Base-by-base conservation (phyloP, 371 early-diverging fungal genomes). In the Lichtheimia ornata region DNA sequence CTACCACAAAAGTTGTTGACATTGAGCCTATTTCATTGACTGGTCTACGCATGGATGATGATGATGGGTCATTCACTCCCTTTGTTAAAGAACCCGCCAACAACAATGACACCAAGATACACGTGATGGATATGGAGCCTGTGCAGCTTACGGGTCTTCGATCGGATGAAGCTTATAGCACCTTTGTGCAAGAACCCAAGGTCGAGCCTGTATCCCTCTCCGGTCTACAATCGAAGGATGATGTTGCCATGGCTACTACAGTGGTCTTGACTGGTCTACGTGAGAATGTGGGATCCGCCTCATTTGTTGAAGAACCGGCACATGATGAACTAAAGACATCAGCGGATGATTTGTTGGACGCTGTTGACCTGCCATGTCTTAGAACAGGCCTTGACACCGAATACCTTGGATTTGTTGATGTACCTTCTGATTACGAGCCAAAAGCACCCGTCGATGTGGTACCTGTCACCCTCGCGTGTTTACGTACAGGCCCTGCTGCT, bases 31-130 rank as follows among this genome's bases (percentile, higher is more conserved):
- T 44, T 14, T 0, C 17, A 6, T 14, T 56, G 1, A 27, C 57
- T 42, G 45, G 57, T 15, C 25, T 56, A 15, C 44, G 40, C 14
- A 11, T 7, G 5, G 47, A 47, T n/a, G 44, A 43, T 14, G 44
- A 43, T 12, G 18, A 47, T n/a, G 47, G 47, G 1, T 47, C 47
- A n/a, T n/a, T 27, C 12, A 35, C 54, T n/a, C 2, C 17, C 3
- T 54, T 54, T 54, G 54, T 54, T 20, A 7, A 54, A 40, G 54
- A 25, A 6, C 54, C 54, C 9, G 12, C 11, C 5, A 3, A 47
- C n/a, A 22, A 47, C 47, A 22, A 47, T 11, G 47, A 17, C 7
- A 5, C 7, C 17, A 35, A 35, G 35, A 9, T 9, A 9, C 6
- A 35, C 9, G 47, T 47, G 18, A 27, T 25, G 5, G 7, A 18